Conservation (phyloP, 1,139 yeast species). For the Arxiozyma bovina region DNA sequence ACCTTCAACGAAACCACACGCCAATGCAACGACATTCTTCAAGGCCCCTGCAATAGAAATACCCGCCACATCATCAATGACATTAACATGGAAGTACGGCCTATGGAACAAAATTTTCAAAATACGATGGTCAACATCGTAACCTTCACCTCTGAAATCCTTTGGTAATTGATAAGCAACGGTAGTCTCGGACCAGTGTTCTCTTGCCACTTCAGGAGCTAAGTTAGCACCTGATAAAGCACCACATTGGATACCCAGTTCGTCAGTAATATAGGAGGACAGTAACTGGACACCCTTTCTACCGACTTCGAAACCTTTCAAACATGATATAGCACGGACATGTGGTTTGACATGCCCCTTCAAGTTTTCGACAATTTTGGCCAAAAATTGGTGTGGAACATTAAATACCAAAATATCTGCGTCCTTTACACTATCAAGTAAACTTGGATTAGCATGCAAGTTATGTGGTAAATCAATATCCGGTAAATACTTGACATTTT, state of each 20-base stretch:
- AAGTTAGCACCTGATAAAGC: conserved; percentile 91
- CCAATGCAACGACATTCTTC: conserved; percentile 87
- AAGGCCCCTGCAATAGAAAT: conserved; percentile 92
- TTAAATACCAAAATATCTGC: conserved; percentile 83
- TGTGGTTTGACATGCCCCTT: conserved; percentile 60
- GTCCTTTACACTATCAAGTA: conserved; percentile 59
- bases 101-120: conserved; percentile 81
- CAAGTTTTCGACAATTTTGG: conserved; percentile 62
- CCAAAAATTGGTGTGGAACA: conserved; percentile 89
- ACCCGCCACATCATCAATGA: conserved; percentile 84
- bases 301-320: conserved; percentile 83
- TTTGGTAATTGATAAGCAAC: conserved; percentile 76
- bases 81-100: conserved; percentile 89
- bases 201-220: conserved; percentile 89
- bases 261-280: conserved; percentile 63
- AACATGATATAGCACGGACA: conserved; percentile 82
- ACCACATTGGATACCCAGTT: conserved; percentile 82
- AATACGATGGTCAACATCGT: conserved; percentile 61
- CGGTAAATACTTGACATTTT: conserved; percentile 83
- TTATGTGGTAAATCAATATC: conserved; percentile 71
- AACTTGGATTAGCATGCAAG: conserved; percentile 75
- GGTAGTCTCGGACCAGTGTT: conserved; percentile 92
- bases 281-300: conserved; percentile 73
- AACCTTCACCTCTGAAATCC: conserved; percentile 59
- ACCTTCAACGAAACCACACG: conserved; percentile 94